Conservation (phyloP, 805 yeast species). For the Saturnispora ahearnii region DNA sequence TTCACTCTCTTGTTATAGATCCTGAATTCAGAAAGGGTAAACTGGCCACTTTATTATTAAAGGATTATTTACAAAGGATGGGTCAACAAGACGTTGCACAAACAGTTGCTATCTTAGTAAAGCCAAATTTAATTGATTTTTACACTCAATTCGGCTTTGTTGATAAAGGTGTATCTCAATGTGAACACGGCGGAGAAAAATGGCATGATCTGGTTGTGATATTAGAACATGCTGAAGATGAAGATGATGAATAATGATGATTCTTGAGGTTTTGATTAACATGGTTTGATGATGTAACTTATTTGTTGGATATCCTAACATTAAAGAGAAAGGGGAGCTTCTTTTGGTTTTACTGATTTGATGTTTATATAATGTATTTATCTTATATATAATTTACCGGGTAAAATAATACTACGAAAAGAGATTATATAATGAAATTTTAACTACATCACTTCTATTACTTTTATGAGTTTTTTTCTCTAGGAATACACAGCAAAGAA, state of each 20-base stretch:
- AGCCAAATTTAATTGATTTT: slow-evolving; percentile 59
- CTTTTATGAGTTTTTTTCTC: no score
- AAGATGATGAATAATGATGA: slow-evolving; percentile 20
- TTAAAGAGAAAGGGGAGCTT: no score
- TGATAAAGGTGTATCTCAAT: slow-evolving; percentile 55
- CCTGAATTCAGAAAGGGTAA: slow-evolving; percentile 74
- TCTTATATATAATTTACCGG: no score
- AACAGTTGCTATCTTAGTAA: slow-evolving; percentile 65
- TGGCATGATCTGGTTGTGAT: slow-evolving; percentile 51
- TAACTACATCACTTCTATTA: no score
- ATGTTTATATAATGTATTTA: no score
- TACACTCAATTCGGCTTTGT: slow-evolving; percentile 77
- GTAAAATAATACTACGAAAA: no score
- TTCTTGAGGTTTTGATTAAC: neutral
- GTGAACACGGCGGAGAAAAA: slow-evolving; percentile 45
- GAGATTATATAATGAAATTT: no score
- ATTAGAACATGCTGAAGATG: slow-evolving; percentile 37
- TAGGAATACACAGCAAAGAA: no score
- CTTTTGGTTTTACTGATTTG: no score
- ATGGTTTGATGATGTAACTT: neutral
- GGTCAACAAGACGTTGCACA: slow-evolving; percentile 82
- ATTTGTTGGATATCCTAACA: no score
- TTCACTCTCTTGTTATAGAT: slow-evolving; percentile 74
- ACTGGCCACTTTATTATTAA: slow-evolving; percentile 72
- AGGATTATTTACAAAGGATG: slow-evolving; percentile 85